phyloP scores from a whole-genome alignment of 2,329 filamentous ascomycete genomes.

The Ophiocordyceps australis region DNA sequence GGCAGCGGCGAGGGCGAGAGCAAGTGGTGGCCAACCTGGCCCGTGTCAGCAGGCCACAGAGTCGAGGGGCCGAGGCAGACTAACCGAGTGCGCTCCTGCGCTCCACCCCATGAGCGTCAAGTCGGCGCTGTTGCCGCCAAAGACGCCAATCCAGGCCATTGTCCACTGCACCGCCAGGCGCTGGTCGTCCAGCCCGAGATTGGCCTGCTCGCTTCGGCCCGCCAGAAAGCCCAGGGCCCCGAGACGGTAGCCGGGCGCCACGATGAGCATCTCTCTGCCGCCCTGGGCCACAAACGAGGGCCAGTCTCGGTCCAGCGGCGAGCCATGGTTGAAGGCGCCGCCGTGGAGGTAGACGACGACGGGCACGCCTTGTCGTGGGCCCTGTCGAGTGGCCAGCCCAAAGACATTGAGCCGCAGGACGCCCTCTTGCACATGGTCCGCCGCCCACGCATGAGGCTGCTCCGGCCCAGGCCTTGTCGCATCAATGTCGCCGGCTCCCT shows the following conservation, averaged over 20 bases:
- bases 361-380: conserved; percentile 10
- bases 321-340: conserved; percentile 40
- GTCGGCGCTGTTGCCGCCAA: conserved; percentile 39
- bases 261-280: conserved; percentile 29
- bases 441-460: conserved; percentile 6
- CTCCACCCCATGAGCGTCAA: conserved; percentile 44
- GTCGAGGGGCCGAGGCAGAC: conserved; percentile 4
- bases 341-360: conserved; percentile 46
- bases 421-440: conserved; percentile 23
- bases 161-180: conserved; percentile 41
- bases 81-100: conserved; percentile 43
- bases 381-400: conserved; percentile 11
- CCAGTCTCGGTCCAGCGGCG: conserved; percentile 37
- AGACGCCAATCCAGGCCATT: conserved; percentile 34
- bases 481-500: conserved; percentile 9
- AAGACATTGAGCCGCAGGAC: conserved; percentile 35
- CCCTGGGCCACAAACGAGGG: conserved; percentile 41
- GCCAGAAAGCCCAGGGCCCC: conserved; percentile 53
- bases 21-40: conserved; percentile 48
- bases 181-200: conserved; percentile 48
- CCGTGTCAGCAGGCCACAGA: too few relatives aligned
- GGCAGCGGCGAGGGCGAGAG: conserved; percentile 27
- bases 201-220: conserved; percentile 34
- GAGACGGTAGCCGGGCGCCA: conserved; percentile 46
- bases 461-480: conserved; percentile 16